These are phyloP conservation scores for Fusarium mexicanum DNA, from an alignment of 2,329 filamentous ascomycete species.

Conservation along the genomic window DNA sequence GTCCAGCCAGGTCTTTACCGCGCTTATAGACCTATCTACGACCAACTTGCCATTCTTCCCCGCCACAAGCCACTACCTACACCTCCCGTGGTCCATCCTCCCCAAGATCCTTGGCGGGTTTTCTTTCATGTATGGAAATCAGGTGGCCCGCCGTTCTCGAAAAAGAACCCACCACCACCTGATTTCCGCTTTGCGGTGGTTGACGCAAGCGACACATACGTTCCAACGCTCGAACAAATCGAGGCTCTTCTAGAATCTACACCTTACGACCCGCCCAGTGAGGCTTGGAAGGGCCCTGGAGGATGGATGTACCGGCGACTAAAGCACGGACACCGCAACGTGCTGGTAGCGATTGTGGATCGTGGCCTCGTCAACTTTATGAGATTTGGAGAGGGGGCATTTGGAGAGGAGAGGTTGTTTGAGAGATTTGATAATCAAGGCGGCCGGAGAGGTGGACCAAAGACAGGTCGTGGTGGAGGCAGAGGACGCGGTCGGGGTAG, in stretches of 20 bases:
- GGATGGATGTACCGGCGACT: slow-evolving; percentile 76
- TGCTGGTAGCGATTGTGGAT: slow-evolving; percentile 88
- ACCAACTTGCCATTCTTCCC: slow-evolving; percentile 77
- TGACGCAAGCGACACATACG: slow-evolving; percentile 73
- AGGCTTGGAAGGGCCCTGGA: slow-evolving; percentile 52
- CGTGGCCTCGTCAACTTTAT: slow-evolving; percentile 90
- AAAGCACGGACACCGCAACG: slow-evolving; percentile 85
- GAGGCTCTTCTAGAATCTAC: slow-evolving; percentile 76
- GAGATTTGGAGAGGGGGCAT: slow-evolving; percentile 80
- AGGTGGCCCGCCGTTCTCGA: slow-evolving; percentile 71
- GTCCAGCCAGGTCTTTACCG: slow-evolving; percentile 72
- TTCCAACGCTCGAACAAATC: slow-evolving; percentile 80
- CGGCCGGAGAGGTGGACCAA: slow-evolving; percentile 52
- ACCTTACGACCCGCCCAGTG: slow-evolving; percentile 70
- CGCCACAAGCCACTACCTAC: slow-evolving; percentile 67
- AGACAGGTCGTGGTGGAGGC: slow-evolving; percentile 55
- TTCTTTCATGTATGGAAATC: slow-evolving; percentile 85
- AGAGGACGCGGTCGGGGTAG: slow-evolving; percentile 43
- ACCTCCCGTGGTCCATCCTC: slow-evolving; percentile 40
- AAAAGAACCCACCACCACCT: slow-evolving; percentile 78
- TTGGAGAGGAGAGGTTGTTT: slow-evolving; percentile 78
- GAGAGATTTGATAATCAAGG: slow-evolving; percentile 61
- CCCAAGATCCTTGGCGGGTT: slow-evolving; percentile 71
- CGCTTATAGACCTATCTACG: slow-evolving; percentile 77
- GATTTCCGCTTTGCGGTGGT: slow-evolving; percentile 88